Evolutionary conservation across 2,329 filamentous ascomycete species (phyloP).

Genomic region (Magnaporthales sp.): DNA sequence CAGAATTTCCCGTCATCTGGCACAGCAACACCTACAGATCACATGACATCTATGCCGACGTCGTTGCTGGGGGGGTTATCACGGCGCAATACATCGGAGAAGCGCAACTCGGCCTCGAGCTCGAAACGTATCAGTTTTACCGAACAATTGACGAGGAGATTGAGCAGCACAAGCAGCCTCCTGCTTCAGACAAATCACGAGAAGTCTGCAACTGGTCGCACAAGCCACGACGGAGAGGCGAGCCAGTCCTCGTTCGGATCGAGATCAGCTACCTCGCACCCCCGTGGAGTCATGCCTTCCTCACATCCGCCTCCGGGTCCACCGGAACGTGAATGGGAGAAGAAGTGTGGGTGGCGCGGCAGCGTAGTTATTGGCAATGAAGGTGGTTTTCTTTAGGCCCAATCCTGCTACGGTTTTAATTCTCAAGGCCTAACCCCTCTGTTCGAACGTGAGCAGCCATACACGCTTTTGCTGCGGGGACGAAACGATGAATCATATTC

Average conservation of each 20-base stretch:
- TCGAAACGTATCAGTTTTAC: slow-evolving; percentile 51
- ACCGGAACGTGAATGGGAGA: slow-evolving; percentile 21
- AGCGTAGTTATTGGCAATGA: slow-evolving; percentile 46
- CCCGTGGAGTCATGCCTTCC: slow-evolving; percentile 18
- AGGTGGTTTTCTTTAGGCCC: slow-evolving; percentile 42
- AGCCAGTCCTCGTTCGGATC: slow-evolving; percentile 5
- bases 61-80: neutral
- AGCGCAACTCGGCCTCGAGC: slow-evolving; percentile 44
- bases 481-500: neutral
- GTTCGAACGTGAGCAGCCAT: neutral
- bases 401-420: too few species aligned
- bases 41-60: slow-evolving; percentile 15
- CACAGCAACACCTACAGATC: slow-evolving; percentile 20
- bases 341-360: slow-evolving; percentile 45
- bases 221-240: slow-evolving; percentile 21
- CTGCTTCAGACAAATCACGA: slow-evolving; percentile 46
- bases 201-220: slow-evolving; percentile 24
- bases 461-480: neutral
- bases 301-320: slow-evolving; percentile 21
- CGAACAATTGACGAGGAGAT: slow-evolving; percentile 46
- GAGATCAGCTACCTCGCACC: neutral
- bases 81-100: slow-evolving; percentile 23
- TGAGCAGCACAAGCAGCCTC: slow-evolving; percentile 52
- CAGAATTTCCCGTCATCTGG: neutral
- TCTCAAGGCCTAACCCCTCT: neutral